A percentile compares a stretch with the other conserved stretches of the same genome.
Evolutionary conservation across 768 basidiomycete species (phyloP).

Genomic region (Leccinellum rugosiceps): DNA sequence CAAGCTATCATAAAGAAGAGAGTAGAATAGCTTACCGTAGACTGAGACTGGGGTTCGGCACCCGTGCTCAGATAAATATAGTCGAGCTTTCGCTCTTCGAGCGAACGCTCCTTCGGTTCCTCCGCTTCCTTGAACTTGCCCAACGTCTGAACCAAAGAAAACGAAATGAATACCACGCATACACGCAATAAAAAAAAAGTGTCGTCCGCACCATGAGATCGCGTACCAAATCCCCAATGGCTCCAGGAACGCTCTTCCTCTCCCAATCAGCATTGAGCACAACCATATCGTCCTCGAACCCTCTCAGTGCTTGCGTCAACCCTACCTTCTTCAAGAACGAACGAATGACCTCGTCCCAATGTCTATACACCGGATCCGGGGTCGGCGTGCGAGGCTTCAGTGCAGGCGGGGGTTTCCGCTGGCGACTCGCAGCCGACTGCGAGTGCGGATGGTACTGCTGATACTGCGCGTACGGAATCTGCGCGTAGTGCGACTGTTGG

Average conservation of each 20-base stretch:
- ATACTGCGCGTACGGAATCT: constrained; percentile 34
- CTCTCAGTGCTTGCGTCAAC: constrained; percentile 54
- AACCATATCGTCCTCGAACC: constrained; percentile 69
- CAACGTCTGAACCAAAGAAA: constrained; percentile 19
- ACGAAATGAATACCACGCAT: background rate
- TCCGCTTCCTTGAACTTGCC: constrained; percentile 31
- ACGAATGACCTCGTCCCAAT: constrained; percentile 61
- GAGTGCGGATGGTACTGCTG: constrained; percentile 31
- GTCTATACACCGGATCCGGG: constrained; percentile 45
- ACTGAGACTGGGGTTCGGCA: constrained; percentile 48
- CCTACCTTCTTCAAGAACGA: constrained; percentile 54
- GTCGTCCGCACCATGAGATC: constrained; percentile 46
- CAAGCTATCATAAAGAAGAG: background rate
- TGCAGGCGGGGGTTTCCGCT: constrained; percentile 22
- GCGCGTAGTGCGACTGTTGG: constrained; percentile 34
- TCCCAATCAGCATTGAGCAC: constrained; percentile 70
- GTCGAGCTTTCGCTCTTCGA: constrained; percentile 70
- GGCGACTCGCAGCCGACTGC: constrained; percentile 15
- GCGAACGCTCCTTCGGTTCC: constrained; percentile 29
- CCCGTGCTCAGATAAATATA: constrained; percentile 53
- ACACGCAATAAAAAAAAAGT: background rate
- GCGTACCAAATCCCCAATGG: constrained; percentile 49
- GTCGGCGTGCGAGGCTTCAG: constrained; percentile 31
- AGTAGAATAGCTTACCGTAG: constrained; percentile 46
- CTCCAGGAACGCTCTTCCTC: constrained; percentile 49